A percentile compares a stretch with the other conserved stretches of the same genome.
phyloP scores from a whole-genome alignment of 2,329 filamentous ascomycete genomes.

The Colletotrichum tropicale region DNA sequence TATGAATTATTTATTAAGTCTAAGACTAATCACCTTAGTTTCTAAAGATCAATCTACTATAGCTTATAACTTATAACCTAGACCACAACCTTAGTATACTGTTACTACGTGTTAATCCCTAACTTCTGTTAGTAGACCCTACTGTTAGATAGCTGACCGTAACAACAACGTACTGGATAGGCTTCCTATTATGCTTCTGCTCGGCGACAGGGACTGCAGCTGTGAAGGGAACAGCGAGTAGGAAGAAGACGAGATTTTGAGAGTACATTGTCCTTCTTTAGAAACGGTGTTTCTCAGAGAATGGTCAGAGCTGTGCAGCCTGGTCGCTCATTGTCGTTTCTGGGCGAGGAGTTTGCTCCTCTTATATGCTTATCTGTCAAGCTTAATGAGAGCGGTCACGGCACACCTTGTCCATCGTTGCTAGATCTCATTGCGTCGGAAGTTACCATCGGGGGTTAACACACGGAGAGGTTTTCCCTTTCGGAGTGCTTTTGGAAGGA shows the following conservation, averaged over 20 bases:
- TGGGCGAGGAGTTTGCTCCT: neutral
- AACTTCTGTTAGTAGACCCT: too few species aligned
- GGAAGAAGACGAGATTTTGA: neutral
- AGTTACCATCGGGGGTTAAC: neutral
- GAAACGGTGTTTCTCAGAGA: neutral
- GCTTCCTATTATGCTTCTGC: neutral
- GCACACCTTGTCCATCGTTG: neutral
- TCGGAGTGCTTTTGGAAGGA: neutral
- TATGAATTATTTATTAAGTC: too few species aligned
- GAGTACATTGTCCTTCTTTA: neutral
- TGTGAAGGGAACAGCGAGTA: neutral
- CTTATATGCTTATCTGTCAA: neutral
- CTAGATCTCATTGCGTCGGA: neutral
- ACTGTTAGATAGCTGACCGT: too few species aligned
- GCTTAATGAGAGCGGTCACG: neutral
- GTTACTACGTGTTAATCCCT: too few species aligned
- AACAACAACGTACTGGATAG: neutral
- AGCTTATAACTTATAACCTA: too few species aligned
- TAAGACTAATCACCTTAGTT: too few species aligned
- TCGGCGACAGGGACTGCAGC: neutral
- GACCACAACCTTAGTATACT: too few species aligned
- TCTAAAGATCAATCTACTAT: too few species aligned
- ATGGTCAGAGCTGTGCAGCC: neutral
- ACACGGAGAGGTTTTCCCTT: neutral
- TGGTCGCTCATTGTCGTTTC: rapidly evolving